Base-by-base conservation (phyloP, 2,329 filamentous ascomycete genomes). In the Diplodia sapinea region DNA sequence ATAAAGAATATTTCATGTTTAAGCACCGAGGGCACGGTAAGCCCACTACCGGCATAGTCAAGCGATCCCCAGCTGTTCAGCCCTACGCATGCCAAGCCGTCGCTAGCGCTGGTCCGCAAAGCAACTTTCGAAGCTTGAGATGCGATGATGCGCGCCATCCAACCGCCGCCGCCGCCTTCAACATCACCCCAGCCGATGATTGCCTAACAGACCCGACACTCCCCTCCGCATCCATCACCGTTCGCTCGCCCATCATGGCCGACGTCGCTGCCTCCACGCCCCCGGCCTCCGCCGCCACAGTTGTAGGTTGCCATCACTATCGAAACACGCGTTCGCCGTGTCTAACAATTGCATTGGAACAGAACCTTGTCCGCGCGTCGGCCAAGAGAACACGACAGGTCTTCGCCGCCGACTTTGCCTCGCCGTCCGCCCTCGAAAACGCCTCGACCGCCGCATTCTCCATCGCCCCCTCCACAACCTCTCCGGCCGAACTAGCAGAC, bases 361-460 rank as follows among this genome's bases (percentile, higher is more conserved):
- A 67, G 65, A 67, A 67, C 47, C 65, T 67, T 29, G 66, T 81
- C 29, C 79, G 79, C 63, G 77, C 75, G 63, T 86, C 84, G 20
- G 82, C 83, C 59, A 86, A 86, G 73, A 81, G 84, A 55, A 86
- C 84, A 65, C 79, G 84, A 70, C 82, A 85, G 70, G 79, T 86
- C 69, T 86, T 86, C 70, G 82, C 81, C 61, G 79, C 82, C 72
- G 84, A 86, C 71, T 85, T 84, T 69, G 83, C 79, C 11, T 80
- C 81, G 9, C 70, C 77, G 0, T 74, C 75, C 20, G 80, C 79
- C 13, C 76, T 84, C 40, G 76, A 80, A 49, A 78, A 81, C 72
- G 72, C 78, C 66, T 68, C 77, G 15, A 79, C 79, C 62, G 72
- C 79, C 56, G 70, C 73, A 51, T 78, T 77, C 55, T 77, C 80